phyloP scores from a whole-genome alignment of 1,284 basidiomycete genomes.

The Pholiota adiposa region DNA sequence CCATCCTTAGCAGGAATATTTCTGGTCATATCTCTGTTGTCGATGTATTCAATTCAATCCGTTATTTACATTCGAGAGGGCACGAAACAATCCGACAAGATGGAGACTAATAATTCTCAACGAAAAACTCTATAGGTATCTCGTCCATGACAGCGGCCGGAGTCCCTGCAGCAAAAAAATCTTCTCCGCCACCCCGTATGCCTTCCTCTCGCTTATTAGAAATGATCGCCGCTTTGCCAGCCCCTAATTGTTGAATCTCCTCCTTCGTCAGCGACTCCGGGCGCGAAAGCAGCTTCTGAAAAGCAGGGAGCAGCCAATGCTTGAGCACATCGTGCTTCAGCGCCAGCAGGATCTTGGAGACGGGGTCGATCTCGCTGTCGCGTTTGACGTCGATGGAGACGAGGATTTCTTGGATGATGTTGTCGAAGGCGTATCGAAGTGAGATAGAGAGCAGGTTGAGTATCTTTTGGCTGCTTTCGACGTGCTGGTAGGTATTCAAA shows the following conservation, averaged over 20 bases:
- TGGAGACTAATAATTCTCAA: background rate
- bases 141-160: background rate
- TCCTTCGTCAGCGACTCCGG: background rate
- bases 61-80: no score
- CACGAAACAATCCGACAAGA: background rate
- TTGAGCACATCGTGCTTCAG: conserved; percentile 2
- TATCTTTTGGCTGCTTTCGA: background rate
- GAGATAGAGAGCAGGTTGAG: conserved; percentile 5
- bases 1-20: no score
- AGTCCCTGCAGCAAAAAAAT: background rate
- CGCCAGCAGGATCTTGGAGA: background rate
- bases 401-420: background rate
- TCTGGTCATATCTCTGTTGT: no score
- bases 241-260: background rate
- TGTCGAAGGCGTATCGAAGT: background rate
- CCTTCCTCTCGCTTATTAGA: background rate
- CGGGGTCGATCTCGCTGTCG: background rate
- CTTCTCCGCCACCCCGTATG: background rate
- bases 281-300: background rate
- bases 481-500: background rate
- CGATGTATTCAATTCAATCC: no score
- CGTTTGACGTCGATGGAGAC: background rate
- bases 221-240: background rate
- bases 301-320: background rate
- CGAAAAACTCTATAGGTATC: background rate